Percentiles rank a stretch among this genome's conserved stretches.
phyloP scores from a whole-genome alignment of 129 eudicot species.

The Mikania micrantha region DNA sequence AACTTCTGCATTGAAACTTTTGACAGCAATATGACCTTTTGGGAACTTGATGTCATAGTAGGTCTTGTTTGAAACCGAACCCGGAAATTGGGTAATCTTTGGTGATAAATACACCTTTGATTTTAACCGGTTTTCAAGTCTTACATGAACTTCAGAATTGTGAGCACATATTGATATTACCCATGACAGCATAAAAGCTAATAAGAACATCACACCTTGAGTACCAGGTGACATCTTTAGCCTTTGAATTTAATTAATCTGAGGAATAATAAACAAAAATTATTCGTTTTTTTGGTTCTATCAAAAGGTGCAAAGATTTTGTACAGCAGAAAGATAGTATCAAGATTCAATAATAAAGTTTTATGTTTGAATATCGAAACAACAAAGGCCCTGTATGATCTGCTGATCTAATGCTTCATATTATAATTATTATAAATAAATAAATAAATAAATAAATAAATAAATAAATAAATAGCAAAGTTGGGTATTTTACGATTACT shows the following conservation, averaged over 20 bases:
- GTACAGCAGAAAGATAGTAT: background rate
- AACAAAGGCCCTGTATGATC: background rate
- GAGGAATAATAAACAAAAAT: background rate
- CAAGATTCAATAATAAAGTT: background rate
- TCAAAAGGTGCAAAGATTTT: background rate
- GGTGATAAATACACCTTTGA: slow-evolving; percentile 49
- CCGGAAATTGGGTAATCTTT: slow-evolving; percentile 37
- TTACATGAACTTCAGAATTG: slow-evolving; percentile 20
- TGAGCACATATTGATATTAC: slow-evolving; percentile 17
- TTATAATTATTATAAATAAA: too few species aligned
- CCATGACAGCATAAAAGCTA: slow-evolving; percentile 13
- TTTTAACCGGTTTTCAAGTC: slow-evolving; percentile 32
- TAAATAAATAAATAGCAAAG: background rate
- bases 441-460: background rate
- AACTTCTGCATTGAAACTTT: slow-evolving; percentile 64
- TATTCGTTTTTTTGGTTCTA: background rate
- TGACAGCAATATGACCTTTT: slow-evolving; percentile 51
- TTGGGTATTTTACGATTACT: background rate
- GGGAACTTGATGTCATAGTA: slow-evolving; percentile 54
- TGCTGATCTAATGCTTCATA: background rate
- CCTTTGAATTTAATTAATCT: slow-evolving; percentile 12
- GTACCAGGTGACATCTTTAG: slow-evolving; percentile 23
- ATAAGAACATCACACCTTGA: slow-evolving; percentile 11
- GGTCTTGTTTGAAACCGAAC: slow-evolving; percentile 47
- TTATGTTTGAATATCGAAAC: background rate